These are phyloP conservation scores for Madurella mycetomatis DNA, from an alignment of 2,329 filamentous ascomycete species.

Conservation along the genomic window DNA sequence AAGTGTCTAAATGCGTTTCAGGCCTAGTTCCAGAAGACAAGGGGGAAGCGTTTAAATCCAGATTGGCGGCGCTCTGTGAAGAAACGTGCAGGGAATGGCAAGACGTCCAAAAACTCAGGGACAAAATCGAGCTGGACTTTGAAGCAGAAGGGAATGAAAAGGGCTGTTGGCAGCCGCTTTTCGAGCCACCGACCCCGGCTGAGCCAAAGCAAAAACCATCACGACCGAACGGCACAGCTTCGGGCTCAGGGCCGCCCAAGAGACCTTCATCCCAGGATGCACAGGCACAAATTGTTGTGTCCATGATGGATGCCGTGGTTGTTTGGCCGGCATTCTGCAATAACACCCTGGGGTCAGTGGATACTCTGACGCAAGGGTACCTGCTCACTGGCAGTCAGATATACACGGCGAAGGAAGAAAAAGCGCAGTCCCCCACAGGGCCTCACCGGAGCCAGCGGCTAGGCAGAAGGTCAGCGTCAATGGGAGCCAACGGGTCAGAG, in stretches of 20 bases:
- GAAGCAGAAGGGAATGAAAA: not conserved
- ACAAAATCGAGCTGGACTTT: slow-evolving; percentile 4
- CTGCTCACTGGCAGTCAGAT: slow-evolving; percentile 6
- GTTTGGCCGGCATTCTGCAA: slow-evolving; percentile 18
- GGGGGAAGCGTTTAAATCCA: not conserved
- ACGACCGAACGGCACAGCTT: not conserved
- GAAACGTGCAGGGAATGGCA: slow-evolving; percentile 9
- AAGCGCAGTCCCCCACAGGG: not conserved
- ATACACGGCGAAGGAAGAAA: slow-evolving; percentile 5
- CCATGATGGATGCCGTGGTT: not conserved
- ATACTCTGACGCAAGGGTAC: slow-evolving; percentile 9
- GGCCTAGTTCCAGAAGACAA: not conserved
- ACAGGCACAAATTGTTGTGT: not conserved
- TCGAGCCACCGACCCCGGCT: not conserved
- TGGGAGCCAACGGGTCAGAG: too few relatives aligned
- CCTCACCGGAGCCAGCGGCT: not conserved
- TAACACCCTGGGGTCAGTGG: not conserved
- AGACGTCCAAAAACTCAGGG: slow-evolving; percentile 10
- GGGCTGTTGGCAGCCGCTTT: not conserved
- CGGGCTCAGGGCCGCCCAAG: not conserved
- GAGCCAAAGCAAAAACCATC: not conserved
- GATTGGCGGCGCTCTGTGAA: slow-evolving; percentile 3
- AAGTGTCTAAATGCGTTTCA: not conserved
- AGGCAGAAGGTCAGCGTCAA: not conserved
- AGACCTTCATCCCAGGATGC: not conserved